These are phyloP conservation scores for Xylariaceae sp. DNA, from an alignment of 2,329 filamentous ascomycete genomes.

Conservation along the genomic window DNA sequence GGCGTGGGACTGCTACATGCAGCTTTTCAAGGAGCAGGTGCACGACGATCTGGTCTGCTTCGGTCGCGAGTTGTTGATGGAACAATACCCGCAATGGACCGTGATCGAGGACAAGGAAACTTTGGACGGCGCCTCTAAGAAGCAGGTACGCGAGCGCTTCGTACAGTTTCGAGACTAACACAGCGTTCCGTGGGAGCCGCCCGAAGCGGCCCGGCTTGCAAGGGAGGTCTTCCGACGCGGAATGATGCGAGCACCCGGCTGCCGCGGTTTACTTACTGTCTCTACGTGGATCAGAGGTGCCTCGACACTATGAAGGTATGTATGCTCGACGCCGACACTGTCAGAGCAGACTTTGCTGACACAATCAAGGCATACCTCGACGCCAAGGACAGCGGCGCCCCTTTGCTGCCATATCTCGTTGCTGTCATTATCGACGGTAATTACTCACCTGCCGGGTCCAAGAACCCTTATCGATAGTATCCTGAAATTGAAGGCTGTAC, in stretches of 20 bases:
- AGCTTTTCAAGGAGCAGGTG: background rate
- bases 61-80: slow-evolving; percentile 6
- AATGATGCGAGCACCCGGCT: slow-evolving; percentile 1
- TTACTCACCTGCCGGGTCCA: background rate
- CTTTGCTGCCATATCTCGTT: background rate
- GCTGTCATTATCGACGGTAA: background rate
- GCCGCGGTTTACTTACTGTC: slow-evolving; percentile 12
- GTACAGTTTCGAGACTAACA: slow-evolving; percentile 7
- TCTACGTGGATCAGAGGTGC: slow-evolving; percentile 14
- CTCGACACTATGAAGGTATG: slow-evolving; percentile 10
- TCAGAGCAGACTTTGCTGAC: background rate
- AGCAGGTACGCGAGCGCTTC: slow-evolving; percentile 12
- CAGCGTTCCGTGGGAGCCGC: background rate
- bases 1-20: slow-evolving; percentile 6
- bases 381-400: background rate
- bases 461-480: background rate
- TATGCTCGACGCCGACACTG: background rate
- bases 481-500: slow-evolving; percentile 6
- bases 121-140: slow-evolving; percentile 4
- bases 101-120: slow-evolving; percentile 5
- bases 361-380: background rate
- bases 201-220: background rate
- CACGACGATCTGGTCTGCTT: background rate
- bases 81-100: slow-evolving; percentile 10
- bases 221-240: background rate